Evolutionary conservation across 192 early-diverging fungal genomes (phyloP), one percentile per base, ranked within the genome.

Genomic region (Linnemannia zychae): DNA sequence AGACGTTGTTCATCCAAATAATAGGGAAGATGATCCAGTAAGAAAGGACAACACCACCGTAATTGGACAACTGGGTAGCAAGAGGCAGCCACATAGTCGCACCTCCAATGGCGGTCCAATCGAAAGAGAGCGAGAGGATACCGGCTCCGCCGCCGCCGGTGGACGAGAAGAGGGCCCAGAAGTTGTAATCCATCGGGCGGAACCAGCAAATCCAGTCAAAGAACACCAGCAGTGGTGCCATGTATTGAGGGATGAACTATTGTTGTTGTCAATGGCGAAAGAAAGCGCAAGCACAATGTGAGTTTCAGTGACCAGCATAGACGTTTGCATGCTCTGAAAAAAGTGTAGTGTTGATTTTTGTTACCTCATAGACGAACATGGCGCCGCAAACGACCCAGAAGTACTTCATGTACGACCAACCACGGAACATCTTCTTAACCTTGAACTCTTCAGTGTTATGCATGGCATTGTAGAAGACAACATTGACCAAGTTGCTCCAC

Each of bases 1-100:
- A 47, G 20, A 38, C 37, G 22, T 94, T 91, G 74, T 74, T 89
- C 78, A 92, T 89, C 86, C 92, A 94, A 22, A 91, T 82, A 13
- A 92, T 85, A 16, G 95, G 96, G 0, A 90, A 88, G 33, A 92
- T 88, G 65, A 95, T 87, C 95, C 95, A 96, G 78, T 92, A 91
- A n/a, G 89, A 80, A 4, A 93, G 72, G 34, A 93, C 80, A 44
- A 91, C 89, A 28, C 92, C 92, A 4, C 85, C 78, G 77, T 92
- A 93, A 28, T 90, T 86, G 78, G 93, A 93, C 66, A 91, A 90
- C 11, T 90, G 89, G 37, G 93, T 90, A 60, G 88, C 88, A 60
- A 82, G 82, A 33, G 85, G 81, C 22, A 86, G 7, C 44, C 70
- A 82, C 33, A 82, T 31, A 28, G 81, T 73, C 13, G 60, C 17